Evolutionary conservation across 805 yeast species (phyloP).

Genomic region (Myxozyma kluyveri): DNA sequence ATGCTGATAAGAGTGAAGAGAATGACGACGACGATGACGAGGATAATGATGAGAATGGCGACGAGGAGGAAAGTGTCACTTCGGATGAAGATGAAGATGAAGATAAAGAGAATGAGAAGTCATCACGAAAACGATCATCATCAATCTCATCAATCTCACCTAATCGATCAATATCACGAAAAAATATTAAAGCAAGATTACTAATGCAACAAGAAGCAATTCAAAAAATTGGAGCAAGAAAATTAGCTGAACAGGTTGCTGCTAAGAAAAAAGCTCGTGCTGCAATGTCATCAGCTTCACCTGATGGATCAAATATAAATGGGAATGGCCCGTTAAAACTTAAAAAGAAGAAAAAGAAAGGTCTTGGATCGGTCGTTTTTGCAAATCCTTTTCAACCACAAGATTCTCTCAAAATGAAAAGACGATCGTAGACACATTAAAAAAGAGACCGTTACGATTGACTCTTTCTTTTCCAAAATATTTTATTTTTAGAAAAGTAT

Average conservation of each 20-base stretch:
- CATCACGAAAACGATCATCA: not conserved
- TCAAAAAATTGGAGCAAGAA: slow-evolving; percentile 9
- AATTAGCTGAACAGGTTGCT: slow-evolving; percentile 2
- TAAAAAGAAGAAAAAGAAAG: too few relatives aligned
- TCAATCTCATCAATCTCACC: not conserved
- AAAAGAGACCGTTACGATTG: too few relatives aligned
- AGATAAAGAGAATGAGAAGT: not conserved
- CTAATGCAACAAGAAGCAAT: slow-evolving; percentile 3
- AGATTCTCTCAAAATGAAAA: too few relatives aligned
- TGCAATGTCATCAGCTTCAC: too few relatives aligned
- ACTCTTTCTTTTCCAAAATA: too few relatives aligned
- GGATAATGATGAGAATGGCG: not conserved
- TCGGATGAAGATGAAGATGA: not conserved
- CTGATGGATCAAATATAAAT: too few relatives aligned
- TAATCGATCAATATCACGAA: not conserved
- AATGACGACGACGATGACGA: not conserved
- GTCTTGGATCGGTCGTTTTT: too few relatives aligned
- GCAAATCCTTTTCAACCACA: too few relatives aligned
- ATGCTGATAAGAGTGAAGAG: not conserved
- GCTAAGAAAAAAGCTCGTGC: too few relatives aligned
- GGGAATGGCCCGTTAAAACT: too few relatives aligned
- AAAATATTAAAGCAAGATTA: not conserved
- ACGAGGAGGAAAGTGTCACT: not conserved
- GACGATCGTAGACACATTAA: too few relatives aligned
- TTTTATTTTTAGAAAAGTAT: too few relatives aligned